Percentiles rank a stretch among this genome's conserved stretches.
phyloP scores from a whole-genome alignment of 129 eudicot species.

The Dittrichia graveolens region DNA sequence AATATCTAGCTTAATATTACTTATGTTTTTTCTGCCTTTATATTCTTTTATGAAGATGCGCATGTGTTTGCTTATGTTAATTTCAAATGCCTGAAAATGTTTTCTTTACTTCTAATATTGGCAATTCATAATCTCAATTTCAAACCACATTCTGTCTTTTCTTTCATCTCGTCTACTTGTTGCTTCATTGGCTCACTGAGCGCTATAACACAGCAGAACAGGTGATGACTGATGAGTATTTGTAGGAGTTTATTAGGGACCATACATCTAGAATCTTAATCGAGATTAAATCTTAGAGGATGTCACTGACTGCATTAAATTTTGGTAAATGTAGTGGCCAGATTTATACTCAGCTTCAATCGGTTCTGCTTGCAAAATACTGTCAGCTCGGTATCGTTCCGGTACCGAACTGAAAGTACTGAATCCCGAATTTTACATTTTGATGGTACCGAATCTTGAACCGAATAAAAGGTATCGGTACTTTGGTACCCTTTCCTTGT shows the following conservation, averaged over 20 bases:
- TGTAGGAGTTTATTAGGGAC: background rate
- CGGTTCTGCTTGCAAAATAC: background rate
- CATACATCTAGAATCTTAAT: background rate
- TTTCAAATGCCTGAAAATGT: conserved; percentile 1
- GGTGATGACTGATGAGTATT: background rate
- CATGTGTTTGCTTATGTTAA: background rate
- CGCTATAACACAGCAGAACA: conserved; percentile 5
- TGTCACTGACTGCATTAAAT: conserved; percentile 14
- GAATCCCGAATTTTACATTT: too few relatives aligned
- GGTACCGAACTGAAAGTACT: too few relatives aligned
- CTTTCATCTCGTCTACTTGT: background rate
- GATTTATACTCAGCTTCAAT: conserved; percentile 6
- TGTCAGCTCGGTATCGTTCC: background rate
- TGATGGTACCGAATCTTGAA: too few relatives aligned
- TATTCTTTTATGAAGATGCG: background rate
- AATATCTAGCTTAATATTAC: conserved; percentile 8
- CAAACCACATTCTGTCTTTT: background rate
- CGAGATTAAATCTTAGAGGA: background rate
- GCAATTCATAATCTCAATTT: background rate
- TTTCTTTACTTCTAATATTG: conserved; percentile 1
- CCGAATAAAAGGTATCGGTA: too few relatives aligned
- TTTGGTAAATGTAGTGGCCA: background rate
- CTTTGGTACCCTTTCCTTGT: too few relatives aligned
- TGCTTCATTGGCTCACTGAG: background rate
- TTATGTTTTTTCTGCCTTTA: conserved; percentile 12